A percentile compares a stretch with the other conserved stretches of the same genome.
phyloP scores from a whole-genome alignment of 768 basidiomycete genomes.

The Termitomyces sp. region DNA sequence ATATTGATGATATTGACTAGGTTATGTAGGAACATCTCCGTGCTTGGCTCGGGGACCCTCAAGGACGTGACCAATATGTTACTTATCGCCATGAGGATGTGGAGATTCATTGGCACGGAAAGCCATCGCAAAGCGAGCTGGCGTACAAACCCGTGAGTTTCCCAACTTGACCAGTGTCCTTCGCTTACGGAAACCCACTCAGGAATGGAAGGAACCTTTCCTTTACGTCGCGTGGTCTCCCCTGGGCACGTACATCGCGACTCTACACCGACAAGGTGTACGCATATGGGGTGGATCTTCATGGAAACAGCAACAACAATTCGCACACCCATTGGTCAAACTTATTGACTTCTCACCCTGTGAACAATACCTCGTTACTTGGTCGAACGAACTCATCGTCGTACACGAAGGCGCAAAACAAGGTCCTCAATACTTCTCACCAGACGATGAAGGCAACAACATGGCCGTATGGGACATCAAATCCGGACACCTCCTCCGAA shows the following conservation, averaged over 20 bases:
- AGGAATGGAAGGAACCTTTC: slow-evolving; percentile 88
- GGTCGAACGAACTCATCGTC: slow-evolving; percentile 91
- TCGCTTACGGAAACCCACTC: background rate
- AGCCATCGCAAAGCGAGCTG: slow-evolving; percentile 79
- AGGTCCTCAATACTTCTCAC: slow-evolving; percentile 82
- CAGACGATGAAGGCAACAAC: slow-evolving; percentile 95
- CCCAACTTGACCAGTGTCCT: background rate
- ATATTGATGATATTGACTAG: background rate
- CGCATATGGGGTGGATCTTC: slow-evolving; percentile 93
- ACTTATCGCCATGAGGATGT: slow-evolving; percentile 92
- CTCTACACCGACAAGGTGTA: slow-evolving; percentile 92
- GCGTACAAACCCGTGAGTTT: slow-evolving; percentile 70
- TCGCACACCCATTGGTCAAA: slow-evolving; percentile 93
- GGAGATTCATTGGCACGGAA: slow-evolving; percentile 88
- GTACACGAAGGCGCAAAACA: slow-evolving; percentile 77
- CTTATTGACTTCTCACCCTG: slow-evolving; percentile 96
- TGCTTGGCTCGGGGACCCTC: slow-evolving; percentile 89
- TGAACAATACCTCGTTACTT: slow-evolving; percentile 95
- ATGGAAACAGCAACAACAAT: slow-evolving; percentile 84
- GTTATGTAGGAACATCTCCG: slow-evolving; percentile 81
- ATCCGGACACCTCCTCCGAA: slow-evolving; percentile 86
- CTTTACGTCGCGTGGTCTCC: slow-evolving; percentile 97
- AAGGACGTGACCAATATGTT: slow-evolving; percentile 93
- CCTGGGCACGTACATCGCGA: slow-evolving; percentile 89
- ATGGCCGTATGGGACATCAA: slow-evolving; percentile 99